These are phyloP conservation scores for Podaxis sp. DNA, from an alignment of 768 basidiomycete genomes.

Conservation along the genomic window DNA sequence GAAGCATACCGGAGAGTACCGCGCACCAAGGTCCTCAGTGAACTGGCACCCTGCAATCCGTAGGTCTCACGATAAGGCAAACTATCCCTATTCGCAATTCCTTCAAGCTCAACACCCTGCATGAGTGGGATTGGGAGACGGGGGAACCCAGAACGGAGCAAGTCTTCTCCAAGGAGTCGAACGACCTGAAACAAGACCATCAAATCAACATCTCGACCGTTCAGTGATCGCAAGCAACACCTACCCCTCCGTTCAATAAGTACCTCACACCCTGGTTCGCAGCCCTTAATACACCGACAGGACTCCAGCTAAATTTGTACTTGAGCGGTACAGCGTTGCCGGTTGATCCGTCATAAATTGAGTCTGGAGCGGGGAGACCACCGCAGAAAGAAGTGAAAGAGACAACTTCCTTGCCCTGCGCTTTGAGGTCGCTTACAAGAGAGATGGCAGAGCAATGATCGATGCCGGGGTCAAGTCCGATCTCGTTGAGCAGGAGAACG, in stretches of 20 bases:
- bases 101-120: conserved; percentile 63
- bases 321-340: conserved; percentile 63
- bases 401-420: conserved; percentile 52
- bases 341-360: conserved; percentile 13
- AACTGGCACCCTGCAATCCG: conserved; percentile 37
- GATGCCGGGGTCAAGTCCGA: conserved; percentile 87
- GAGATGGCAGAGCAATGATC: conserved; percentile 87
- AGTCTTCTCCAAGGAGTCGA: conserved; percentile 46
- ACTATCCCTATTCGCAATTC: conserved; percentile 84
- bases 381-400: conserved; percentile 93
- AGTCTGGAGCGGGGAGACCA: conserved; percentile 81
- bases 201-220: not conserved
- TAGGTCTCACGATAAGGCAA: conserved; percentile 71
- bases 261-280: conserved; percentile 73
- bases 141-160: conserved; percentile 62
- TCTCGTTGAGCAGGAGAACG: conserved; percentile 84
- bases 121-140: conserved; percentile 62
- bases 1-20: conserved; percentile 74
- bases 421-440: conserved; percentile 53
- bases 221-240: conserved; percentile 14
- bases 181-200: conserved; percentile 33
- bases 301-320: conserved; percentile 97
- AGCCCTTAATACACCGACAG: conserved; percentile 81
- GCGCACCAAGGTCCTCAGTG: conserved; percentile 67
- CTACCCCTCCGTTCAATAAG: conserved; percentile 56